Evolutionary conservation across 2,329 filamentous ascomycete species (phyloP), one percentile per base, ranked within the genome.

Genomic region (Chaetomiaceae sp.): DNA sequence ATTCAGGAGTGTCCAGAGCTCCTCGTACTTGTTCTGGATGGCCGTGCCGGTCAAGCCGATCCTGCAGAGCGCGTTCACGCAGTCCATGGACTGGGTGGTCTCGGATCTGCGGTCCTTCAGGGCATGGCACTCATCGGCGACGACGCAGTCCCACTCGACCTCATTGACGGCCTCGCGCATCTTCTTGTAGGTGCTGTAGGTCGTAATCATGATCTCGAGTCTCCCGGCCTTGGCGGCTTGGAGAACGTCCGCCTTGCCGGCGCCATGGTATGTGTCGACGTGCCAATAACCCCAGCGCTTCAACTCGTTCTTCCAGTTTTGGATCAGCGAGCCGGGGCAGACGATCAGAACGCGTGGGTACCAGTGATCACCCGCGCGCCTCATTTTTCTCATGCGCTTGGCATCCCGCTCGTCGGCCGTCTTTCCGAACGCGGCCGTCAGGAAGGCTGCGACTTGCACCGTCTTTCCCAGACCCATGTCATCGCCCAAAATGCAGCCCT

Each of bases 381-480:
- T 79, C 64, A 93, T 84, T 65, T 93, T 93, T 33, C 92, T 81
- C 86, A 97, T 91, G 17, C 89, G 78, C 65, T 95, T 95, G 4
- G 71, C 74, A 61, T 99, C 93, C 44, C 89, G 76, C 65, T 91
- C 86, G 60, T 96, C 92, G 1, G 85, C 92, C 1, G 87, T 95
- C 70, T 99, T 99, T 7, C 93, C 93, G 65, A 96, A 99, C 0
- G 90, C 91, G 1, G 84, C 89, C 0, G 89, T 88, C 19, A 99
- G 73, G 58, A 99, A 97, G 0, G 91, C 87, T 51, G 90, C 93
- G 21, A 99, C 89, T 67, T 99, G 93, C 2, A 99, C 89, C 0
- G 93, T 99, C 69, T 99, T 99, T 0, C 93, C 93, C 27, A 99
- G 70, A 17, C 93, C 93, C 93, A 99, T 99, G 63, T 99, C 93